Conservation (phyloP, 495 filamentous ascomycete species). For the Penicillium lividum region DNA sequence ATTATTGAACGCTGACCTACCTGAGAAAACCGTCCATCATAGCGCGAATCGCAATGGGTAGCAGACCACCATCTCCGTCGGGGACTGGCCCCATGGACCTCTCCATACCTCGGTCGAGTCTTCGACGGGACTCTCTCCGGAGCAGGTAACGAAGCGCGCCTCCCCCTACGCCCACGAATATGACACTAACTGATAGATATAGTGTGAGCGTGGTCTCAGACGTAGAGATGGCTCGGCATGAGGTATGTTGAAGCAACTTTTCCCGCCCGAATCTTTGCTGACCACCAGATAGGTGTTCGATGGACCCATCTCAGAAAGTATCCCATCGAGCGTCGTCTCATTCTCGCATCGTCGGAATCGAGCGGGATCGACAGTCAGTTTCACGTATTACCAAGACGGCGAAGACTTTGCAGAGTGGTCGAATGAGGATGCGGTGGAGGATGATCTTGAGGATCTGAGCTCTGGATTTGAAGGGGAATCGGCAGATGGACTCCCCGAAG, state of each 20-base stretch:
- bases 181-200: slow-evolving; percentile 21
- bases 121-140: slow-evolving; percentile 68
- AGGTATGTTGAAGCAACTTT: slow-evolving; percentile 53
- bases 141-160: slow-evolving; percentile 57
- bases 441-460: slow-evolving; percentile 31
- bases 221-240: slow-evolving; percentile 98
- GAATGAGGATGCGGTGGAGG: slow-evolving; percentile 50
- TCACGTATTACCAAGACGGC: slow-evolving; percentile 77
- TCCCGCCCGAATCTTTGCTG: not conserved
- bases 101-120: slow-evolving; percentile 29
- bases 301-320: slow-evolving; percentile 90
- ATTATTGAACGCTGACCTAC: not conserved
- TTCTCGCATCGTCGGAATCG: slow-evolving; percentile 78
- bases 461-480: slow-evolving; percentile 55
- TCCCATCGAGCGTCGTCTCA: slow-evolving; percentile 84
- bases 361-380: slow-evolving; percentile 83
- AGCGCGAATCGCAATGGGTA: slow-evolving; percentile 27
- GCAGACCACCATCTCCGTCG: slow-evolving; percentile 25
- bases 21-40: not conserved
- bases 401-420: slow-evolving; percentile 54
- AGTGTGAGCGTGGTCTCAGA: slow-evolving; percentile 82
- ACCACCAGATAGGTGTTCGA: slow-evolving; percentile 69
- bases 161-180: not conserved
- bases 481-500: slow-evolving; percentile 33
- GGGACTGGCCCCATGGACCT: slow-evolving; percentile 25